Evolutionary conservation across 2,329 filamentous ascomycete genomes (phyloP).

Genomic region (Fusarium mundagurra): DNA sequence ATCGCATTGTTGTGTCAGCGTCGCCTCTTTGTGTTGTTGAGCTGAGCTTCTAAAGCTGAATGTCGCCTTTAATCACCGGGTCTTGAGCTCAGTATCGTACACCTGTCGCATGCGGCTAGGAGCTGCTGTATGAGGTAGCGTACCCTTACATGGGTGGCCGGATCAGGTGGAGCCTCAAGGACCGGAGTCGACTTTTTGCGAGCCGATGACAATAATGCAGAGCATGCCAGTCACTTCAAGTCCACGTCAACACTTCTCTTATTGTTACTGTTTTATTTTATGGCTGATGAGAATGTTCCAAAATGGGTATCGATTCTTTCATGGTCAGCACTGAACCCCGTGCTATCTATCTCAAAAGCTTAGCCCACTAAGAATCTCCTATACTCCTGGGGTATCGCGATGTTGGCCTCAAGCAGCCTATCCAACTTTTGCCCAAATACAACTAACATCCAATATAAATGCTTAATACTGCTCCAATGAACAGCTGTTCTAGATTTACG

Average conservation of each 20-base stretch:
- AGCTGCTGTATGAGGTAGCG: conserved; percentile 35
- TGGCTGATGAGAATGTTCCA: no score
- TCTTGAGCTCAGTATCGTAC: conserved; percentile 38
- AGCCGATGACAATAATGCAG: conserved; percentile 26
- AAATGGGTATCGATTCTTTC: neutral
- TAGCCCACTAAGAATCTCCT: neutral
- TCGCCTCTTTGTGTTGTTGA: conserved; percentile 6
- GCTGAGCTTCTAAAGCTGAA: conserved; percentile 8
- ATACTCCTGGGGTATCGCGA: conserved; percentile 15
- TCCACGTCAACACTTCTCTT: conserved; percentile 7
- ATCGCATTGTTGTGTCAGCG: conserved; percentile 26
- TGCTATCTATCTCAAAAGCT: conserved; percentile 16
- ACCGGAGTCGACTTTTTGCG: conserved; percentile 45
- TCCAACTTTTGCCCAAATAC: neutral
- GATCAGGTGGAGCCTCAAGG: conserved; percentile 34
- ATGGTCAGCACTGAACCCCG: neutral
- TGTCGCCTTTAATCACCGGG: conserved; percentile 19
- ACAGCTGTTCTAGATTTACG: neutral
- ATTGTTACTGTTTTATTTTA: neutral
- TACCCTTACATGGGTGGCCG: conserved; percentile 32
- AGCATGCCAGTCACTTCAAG: conserved; percentile 13
- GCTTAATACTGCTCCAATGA: neutral
- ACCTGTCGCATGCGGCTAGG: conserved; percentile 45
- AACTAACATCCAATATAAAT: neutral
- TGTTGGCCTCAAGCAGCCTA: neutral